phyloP scores from a whole-genome alignment of 208 protist genomes.

The Endotrypanum monterogeii region DNA sequence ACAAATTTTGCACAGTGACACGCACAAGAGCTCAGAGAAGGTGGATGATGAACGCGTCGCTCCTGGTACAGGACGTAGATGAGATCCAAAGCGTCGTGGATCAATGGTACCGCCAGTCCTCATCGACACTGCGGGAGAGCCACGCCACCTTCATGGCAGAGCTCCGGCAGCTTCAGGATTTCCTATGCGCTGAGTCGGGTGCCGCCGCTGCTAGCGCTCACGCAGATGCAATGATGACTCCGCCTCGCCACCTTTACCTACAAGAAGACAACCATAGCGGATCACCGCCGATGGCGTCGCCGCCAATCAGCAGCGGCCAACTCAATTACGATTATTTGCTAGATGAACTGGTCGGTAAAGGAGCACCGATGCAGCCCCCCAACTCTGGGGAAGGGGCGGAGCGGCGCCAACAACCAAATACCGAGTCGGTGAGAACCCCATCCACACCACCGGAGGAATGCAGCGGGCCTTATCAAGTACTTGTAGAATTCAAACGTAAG shows the following conservation, averaged over 20 bases:
- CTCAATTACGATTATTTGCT: constrained; percentile 59
- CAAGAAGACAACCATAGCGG: constrained; percentile 35
- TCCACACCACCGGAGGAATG: constrained; percentile 55
- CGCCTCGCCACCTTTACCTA: constrained; percentile 41
- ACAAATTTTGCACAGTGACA: background rate
- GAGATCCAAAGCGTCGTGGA: constrained; percentile 67
- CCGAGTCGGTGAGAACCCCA: constrained; percentile 41
- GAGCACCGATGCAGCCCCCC: constrained; percentile 25
- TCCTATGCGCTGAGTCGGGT: constrained; percentile 33
- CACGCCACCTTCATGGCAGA: constrained; percentile 44
- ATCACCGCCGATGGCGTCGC: constrained; percentile 66
- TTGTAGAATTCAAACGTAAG: constrained; percentile 91
- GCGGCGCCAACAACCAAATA: constrained; percentile 51
- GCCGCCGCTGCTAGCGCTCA: constrained; percentile 9
- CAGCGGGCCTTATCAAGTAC: constrained; percentile 82
- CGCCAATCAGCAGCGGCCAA: constrained; percentile 43
- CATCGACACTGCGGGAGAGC: constrained; percentile 37
- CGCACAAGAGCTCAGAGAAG: background rate
- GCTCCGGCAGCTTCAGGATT: constrained; percentile 58
- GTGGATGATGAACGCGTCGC: constrained; percentile 33
- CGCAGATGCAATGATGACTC: constrained; percentile 46
- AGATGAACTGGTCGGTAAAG: constrained; percentile 41
- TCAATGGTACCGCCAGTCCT: constrained; percentile 60
- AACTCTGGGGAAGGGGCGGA: constrained; percentile 46
- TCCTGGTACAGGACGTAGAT: constrained; percentile 64